Evolutionary conservation across 495 filamentous ascomycete species (phyloP).

Genomic region (Cercophora newfieldiana): DNA sequence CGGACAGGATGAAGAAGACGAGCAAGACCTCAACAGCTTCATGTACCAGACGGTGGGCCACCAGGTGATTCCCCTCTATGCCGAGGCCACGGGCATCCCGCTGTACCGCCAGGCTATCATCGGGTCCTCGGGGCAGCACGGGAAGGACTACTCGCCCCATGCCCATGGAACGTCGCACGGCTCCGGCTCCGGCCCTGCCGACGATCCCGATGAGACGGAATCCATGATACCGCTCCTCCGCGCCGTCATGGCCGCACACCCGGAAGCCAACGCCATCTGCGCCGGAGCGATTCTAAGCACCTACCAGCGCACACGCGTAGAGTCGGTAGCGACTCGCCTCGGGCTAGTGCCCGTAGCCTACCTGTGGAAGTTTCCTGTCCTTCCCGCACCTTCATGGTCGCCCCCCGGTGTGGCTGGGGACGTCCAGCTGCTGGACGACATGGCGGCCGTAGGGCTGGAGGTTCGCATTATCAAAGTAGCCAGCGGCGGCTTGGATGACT

Average conservation of each 20-base stretch:
- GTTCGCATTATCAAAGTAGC: constrained; percentile 92
- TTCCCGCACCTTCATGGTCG: constrained; percentile 17
- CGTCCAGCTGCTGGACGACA: constrained; percentile 70
- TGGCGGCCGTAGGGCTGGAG: constrained; percentile 73
- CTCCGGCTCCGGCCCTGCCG: not conserved
- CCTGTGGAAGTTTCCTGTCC: constrained; percentile 82
- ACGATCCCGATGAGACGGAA: constrained; percentile 76
- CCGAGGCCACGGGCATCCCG: constrained; percentile 70
- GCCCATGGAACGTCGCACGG: not conserved
- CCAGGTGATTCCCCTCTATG: constrained; percentile 81
- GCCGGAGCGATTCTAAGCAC: constrained; percentile 91
- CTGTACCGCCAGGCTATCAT: constrained; percentile 74
- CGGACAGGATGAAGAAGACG: constrained; percentile 36
- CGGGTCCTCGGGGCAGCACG: constrained; percentile 64
- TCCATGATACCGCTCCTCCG: constrained; percentile 72
- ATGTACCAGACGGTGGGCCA: constrained; percentile 99
- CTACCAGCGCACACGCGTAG: constrained; percentile 92
- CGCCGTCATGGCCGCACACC: constrained; percentile 62
- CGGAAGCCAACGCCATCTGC: constrained; percentile 77
- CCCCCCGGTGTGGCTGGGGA: constrained; percentile 35
- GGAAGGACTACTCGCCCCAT: constrained; percentile 55
- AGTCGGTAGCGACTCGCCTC: constrained; percentile 78
- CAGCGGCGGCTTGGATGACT: constrained; percentile 81
- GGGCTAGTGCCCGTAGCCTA: constrained; percentile 78
- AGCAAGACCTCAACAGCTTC: constrained; percentile 86